Conservation (phyloP, 768 basidiomycete genomes). For the Leccinum disarticulatum region DNA sequence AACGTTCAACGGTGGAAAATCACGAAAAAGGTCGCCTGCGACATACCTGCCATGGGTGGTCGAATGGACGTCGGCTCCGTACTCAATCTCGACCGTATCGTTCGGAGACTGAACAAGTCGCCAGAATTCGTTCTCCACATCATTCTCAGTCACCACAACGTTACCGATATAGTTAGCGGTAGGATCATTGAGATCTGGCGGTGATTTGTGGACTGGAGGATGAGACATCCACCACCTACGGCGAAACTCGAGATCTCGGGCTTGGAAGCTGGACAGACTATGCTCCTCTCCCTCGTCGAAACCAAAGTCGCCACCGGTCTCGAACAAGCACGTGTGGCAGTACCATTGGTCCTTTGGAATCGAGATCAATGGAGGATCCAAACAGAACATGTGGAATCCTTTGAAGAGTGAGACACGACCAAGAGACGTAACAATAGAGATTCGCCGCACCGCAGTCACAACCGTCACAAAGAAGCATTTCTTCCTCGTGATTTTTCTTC, state of each 20-base stretch:
- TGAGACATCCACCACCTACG: slow-evolving; percentile 85
- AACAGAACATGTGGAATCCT: slow-evolving; percentile 98
- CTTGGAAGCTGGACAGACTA: slow-evolving; percentile 86
- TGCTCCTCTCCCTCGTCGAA: slow-evolving; percentile 99
- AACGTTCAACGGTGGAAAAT: slow-evolving; percentile 31
- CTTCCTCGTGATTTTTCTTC: slow-evolving; percentile 82
- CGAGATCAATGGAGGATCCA: slow-evolving; percentile 81
- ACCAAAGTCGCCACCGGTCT: slow-evolving; percentile 93
- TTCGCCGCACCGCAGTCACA: slow-evolving; percentile 68
- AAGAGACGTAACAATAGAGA: slow-evolving; percentile 13
- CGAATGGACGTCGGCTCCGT: slow-evolving; percentile 98
- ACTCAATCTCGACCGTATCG: slow-evolving; percentile 97
- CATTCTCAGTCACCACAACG: slow-evolving; percentile 77
- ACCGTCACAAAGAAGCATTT: slow-evolving; percentile 90
- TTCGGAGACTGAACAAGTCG: slow-evolving; percentile 83
- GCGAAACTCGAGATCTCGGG: slow-evolving; percentile 86
- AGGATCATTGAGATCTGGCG: slow-evolving; percentile 44
- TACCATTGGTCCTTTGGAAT: slow-evolving; percentile 97
- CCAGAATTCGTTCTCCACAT: slow-evolving; percentile 97
- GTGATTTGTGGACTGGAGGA: slow-evolving; percentile 44
- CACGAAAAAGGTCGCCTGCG: slow-evolving; percentile 7
- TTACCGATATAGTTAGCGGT: slow-evolving; percentile 57
- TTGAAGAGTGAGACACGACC: slow-evolving; percentile 18
- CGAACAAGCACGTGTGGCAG: slow-evolving; percentile 87
- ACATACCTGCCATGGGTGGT: slow-evolving; percentile 94